Percentiles rank a stretch among this genome's conserved stretches.
Conservation (phyloP, 768 basidiomycete species). For the Boletus rubropictus region DNA sequence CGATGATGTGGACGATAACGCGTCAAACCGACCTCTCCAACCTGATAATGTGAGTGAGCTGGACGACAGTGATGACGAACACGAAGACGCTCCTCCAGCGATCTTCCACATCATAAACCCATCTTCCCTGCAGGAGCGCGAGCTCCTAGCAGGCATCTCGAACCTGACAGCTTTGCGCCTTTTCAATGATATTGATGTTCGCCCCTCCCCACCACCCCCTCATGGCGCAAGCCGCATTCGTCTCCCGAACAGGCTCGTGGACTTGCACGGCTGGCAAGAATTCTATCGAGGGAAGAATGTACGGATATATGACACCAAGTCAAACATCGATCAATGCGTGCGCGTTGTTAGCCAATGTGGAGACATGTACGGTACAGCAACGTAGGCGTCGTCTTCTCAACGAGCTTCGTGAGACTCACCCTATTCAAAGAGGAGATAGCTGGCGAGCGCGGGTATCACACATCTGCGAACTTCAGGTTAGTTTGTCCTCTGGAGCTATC, state of each 20-base stretch:
- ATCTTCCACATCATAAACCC: constrained; percentile 53
- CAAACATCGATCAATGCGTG: constrained; percentile 61
- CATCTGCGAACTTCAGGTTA: constrained; percentile 68
- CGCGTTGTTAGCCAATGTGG: constrained; percentile 58
- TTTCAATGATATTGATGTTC: constrained; percentile 66
- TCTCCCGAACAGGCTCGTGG: constrained; percentile 54
- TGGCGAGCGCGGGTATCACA: constrained; percentile 71
- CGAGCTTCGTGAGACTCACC: constrained; percentile 1
- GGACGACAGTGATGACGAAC: constrained; percentile 21
- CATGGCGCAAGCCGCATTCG: constrained; percentile 40
- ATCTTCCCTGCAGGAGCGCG: constrained; percentile 36
- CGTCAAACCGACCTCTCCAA: constrained; percentile 13
- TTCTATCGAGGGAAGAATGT: constrained; percentile 60
- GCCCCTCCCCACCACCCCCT: constrained; percentile 45
- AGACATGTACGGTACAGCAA: constrained; percentile 72
- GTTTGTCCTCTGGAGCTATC: constrained; percentile 53
- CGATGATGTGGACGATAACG: constrained; percentile 24
- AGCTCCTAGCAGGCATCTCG: constrained; percentile 44
- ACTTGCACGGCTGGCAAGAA: constrained; percentile 65
- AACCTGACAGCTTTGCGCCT: constrained; percentile 64
- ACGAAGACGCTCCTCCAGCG: constrained; percentile 33
- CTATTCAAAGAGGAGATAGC: constrained; percentile 61
- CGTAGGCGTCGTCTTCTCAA: constrained; percentile 40
- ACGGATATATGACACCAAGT: constrained; percentile 71
- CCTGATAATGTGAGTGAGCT: constrained; percentile 18